phyloP scores from a whole-genome alignment of 345 rosid genomes.

The Eucalyptus rudis region DNA sequence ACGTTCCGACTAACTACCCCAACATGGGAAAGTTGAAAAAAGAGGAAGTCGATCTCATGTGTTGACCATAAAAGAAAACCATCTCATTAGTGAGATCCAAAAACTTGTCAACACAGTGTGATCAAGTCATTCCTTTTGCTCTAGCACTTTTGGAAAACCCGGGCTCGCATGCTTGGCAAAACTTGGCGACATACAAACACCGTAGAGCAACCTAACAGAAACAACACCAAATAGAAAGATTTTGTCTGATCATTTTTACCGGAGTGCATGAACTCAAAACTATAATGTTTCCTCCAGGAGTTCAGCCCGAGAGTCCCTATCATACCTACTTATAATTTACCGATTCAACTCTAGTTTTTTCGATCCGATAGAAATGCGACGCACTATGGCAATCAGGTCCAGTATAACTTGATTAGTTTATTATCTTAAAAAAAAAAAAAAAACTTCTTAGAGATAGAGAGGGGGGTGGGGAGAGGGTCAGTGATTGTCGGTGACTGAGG shows the following conservation, averaged over 20 bases:
- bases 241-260: background rate
- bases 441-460: background rate
- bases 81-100: background rate
- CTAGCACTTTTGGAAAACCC: background rate
- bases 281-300: background rate
- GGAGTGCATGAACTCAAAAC: background rate
- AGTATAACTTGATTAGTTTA: background rate
- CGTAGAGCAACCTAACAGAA: background rate
- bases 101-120: background rate
- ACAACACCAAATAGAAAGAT: background rate
- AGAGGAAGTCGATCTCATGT: background rate
- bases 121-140: background rate
- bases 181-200: background rate
- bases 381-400: fast-evolving
- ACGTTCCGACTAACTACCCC: background rate
- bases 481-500: background rate
- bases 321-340: background rate
- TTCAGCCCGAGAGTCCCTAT: background rate
- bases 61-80: background rate
- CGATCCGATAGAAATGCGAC: background rate
- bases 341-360: background rate
- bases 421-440: background rate
- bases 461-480: background rate
- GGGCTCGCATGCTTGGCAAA: background rate
- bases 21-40: too few species aligned